Percentiles rank a stretch among this genome's conserved stretches.
These are phyloP conservation scores for Metahyphopichia silvanorum DNA, from an alignment of 805 yeast genomes.

Conservation along the genomic window DNA sequence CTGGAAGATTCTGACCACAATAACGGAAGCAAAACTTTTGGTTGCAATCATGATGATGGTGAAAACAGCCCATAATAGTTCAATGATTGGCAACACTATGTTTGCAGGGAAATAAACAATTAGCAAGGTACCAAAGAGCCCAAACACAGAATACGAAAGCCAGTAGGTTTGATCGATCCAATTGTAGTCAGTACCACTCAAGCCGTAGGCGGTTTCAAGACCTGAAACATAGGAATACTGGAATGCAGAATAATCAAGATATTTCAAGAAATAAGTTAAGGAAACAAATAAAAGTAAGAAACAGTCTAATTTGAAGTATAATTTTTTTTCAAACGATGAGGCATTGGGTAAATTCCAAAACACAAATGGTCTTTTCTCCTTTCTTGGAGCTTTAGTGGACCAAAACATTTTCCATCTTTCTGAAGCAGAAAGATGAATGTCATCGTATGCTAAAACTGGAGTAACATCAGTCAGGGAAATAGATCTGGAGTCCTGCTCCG, in stretches of 20 bases:
- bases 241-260: background rate
- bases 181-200: slow-evolving; percentile 25
- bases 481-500: no score
- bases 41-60: slow-evolving; percentile 6
- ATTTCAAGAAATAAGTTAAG: background rate
- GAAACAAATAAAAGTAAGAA: background rate
- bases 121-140: slow-evolving; percentile 6
- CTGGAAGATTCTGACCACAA: slow-evolving; percentile 2
- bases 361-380: background rate
- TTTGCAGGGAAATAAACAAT: slow-evolving; percentile 6
- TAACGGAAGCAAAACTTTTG: background rate
- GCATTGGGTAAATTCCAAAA: background rate
- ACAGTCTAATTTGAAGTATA: background rate
- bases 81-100: slow-evolving; percentile 12
- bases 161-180: slow-evolving; percentile 17
- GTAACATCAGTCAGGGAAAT: no score
- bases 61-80: slow-evolving; percentile 23
- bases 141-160: slow-evolving; percentile 13
- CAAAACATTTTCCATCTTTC: background rate
- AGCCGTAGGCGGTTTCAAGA: slow-evolving; percentile 23
- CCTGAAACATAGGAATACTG: slow-evolving; percentile 32
- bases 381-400: background rate
- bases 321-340: background rate
- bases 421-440: background rate
- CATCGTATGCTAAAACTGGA: background rate